These are phyloP conservation scores for Lantana camara DNA, from an alignment of 257 asterid species.

Conservation along the genomic window DNA sequence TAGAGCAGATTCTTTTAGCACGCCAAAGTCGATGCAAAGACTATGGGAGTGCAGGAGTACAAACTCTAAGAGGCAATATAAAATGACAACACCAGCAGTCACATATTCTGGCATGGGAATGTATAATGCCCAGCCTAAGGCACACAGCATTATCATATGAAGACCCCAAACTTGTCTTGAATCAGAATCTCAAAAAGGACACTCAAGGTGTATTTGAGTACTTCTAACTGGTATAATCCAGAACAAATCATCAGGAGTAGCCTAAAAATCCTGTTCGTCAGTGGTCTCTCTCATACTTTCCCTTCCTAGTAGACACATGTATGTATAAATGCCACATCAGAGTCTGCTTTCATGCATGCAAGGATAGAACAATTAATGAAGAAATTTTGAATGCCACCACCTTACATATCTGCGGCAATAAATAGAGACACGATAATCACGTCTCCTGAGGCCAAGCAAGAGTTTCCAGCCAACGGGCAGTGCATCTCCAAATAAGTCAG, in stretches of 20 bases:
- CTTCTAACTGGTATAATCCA: not conserved
- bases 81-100: not conserved
- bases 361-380: slow-evolving; percentile 10
- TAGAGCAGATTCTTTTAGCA: not conserved
- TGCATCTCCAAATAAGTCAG: slow-evolving; percentile 54
- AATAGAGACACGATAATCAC: slow-evolving; percentile 61
- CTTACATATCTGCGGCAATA: slow-evolving; percentile 82
- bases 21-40: not conserved
- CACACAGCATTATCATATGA: not conserved
- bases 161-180: slow-evolving; percentile 5
- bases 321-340: slow-evolving; percentile 15
- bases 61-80: not conserved
- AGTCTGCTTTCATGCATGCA: slow-evolving; percentile 7
- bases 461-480: slow-evolving; percentile 89
- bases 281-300: not conserved
- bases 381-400: slow-evolving; percentile 40
- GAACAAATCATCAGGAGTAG: not conserved
- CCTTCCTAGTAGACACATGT: not conserved
- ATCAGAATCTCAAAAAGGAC: slow-evolving; percentile 12
- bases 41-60: slow-evolving; percentile 3
- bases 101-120: not conserved
- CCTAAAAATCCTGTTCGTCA: not conserved
- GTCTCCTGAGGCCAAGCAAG: slow-evolving; percentile 80
- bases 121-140: not conserved
- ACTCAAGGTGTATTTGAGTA: not conserved